A percentile compares a stretch with the other conserved stretches of the same genome.
Conservation (phyloP, 495 filamentous ascomycete species). For the Amorphotheca resinae region DNA sequence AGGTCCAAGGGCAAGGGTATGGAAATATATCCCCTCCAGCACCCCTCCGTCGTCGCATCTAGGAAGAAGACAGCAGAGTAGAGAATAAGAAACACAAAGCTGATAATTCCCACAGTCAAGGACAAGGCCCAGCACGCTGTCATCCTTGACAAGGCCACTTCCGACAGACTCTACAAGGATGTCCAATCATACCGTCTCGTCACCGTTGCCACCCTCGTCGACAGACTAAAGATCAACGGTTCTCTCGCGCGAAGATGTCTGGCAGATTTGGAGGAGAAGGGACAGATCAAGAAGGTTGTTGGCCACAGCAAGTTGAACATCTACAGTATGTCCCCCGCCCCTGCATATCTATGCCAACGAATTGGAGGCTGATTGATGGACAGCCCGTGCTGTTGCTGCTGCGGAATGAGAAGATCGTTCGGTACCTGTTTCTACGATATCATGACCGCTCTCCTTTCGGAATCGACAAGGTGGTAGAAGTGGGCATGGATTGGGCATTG, state of each 20-base stretch:
- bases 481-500: slow-evolving; percentile 21
- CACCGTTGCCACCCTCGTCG: slow-evolving; percentile 96
- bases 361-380: neutral
- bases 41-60: neutral
- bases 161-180: slow-evolving; percentile 93
- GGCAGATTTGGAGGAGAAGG: slow-evolving; percentile 92
- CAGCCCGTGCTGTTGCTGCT: slow-evolving; percentile 48
- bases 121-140: slow-evolving; percentile 99
- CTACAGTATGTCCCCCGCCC: slow-evolving; percentile 64
- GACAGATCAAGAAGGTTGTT: slow-evolving; percentile 96
- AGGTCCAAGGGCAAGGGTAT: slow-evolving; percentile 99
- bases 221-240: slow-evolving; percentile 99
- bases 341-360: neutral
- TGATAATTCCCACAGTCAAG: slow-evolving; percentile 63
- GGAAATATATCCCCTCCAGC: slow-evolving; percentile 20
- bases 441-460: slow-evolving; percentile 16
- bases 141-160: slow-evolving; percentile 65
- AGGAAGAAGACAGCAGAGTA: neutral
- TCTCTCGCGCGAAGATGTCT: slow-evolving; percentile 83
- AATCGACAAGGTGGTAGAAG: slow-evolving; percentile 14
- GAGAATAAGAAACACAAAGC: neutral
- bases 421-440: slow-evolving; percentile 19
- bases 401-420: slow-evolving; percentile 33
- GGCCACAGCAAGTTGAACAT: slow-evolving; percentile 93
- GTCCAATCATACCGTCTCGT: slow-evolving; percentile 99